Evolutionary conservation across 2,329 filamentous ascomycete species (phyloP).

Genomic region (Plectosphaerella plurivora): DNA sequence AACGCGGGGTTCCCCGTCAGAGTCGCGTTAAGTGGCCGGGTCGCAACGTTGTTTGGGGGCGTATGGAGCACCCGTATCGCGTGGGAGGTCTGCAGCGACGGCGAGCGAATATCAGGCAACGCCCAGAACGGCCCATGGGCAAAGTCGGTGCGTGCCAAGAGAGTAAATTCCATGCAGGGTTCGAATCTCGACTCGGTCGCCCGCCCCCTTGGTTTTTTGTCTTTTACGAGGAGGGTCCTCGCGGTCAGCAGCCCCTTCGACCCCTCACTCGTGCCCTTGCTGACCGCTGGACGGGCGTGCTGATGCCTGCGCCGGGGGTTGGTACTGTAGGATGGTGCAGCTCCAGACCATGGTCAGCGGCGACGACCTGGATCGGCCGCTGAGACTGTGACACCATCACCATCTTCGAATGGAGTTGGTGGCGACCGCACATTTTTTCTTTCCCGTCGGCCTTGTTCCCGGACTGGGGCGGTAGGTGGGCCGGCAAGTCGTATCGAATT

Average conservation of each 20-base stretch:
- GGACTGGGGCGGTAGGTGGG: not conserved
- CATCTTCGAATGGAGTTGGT: too few relatives aligned
- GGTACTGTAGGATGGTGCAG: not conserved
- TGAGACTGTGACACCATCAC: too few relatives aligned
- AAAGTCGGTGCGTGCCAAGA: not conserved
- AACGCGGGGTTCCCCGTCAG: not conserved
- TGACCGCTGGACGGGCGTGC: not conserved
- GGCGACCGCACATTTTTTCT: too few relatives aligned
- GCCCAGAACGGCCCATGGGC: slow-evolving; percentile 2
- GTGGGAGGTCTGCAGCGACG: not conserved
- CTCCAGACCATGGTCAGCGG: not conserved
- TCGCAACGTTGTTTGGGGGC: not conserved
- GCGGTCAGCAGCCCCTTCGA: not conserved
- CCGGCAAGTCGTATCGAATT: not conserved
- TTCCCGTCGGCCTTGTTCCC: too few relatives aligned
- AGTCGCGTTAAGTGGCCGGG: not conserved
- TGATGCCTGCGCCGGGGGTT: not conserved
- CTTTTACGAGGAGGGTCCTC: not conserved
- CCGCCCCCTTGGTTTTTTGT: not conserved
- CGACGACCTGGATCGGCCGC: too few relatives aligned
- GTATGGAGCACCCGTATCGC: not conserved
- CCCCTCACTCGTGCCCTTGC: not conserved
- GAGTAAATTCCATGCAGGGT: not conserved
- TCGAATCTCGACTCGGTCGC: not conserved
- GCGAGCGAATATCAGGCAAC: slow-evolving; percentile 3